Conservation (phyloP, 805 yeast genomes). For the Saccharomycopsis capsularis region DNA sequence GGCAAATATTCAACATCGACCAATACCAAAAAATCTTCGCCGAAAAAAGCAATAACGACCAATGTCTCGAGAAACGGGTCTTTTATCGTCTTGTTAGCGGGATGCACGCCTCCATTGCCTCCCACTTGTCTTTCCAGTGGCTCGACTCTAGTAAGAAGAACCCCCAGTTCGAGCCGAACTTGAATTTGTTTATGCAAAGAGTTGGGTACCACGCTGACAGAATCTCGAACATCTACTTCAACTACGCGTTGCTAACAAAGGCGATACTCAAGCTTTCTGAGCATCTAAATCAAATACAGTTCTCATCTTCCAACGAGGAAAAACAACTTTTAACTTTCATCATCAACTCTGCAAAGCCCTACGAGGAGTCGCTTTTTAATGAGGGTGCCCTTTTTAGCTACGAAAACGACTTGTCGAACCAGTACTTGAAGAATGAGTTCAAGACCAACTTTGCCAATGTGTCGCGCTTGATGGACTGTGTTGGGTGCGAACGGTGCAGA, state of each 20-base stretch:
- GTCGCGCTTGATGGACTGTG: slow-evolving; percentile 94
- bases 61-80: slow-evolving; percentile 79
- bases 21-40: slow-evolving; percentile 3
- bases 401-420: slow-evolving; percentile 35
- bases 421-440: slow-evolving; percentile 73
- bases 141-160: slow-evolving; percentile 52
- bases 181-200: slow-evolving; percentile 74
- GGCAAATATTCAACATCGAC: slow-evolving; percentile 23
- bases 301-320: slow-evolving; percentile 40
- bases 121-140: slow-evolving; percentile 83
- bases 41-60: slow-evolving; percentile 34
- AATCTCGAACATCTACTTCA: slow-evolving; percentile 81
- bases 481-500: slow-evolving; percentile 95
- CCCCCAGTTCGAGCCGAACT: slow-evolving; percentile 78
- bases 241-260: slow-evolving; percentile 80
- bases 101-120: slow-evolving; percentile 91
- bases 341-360: slow-evolving; percentile 29
- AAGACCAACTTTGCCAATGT: slow-evolving; percentile 81
- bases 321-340: slow-evolving; percentile 37
- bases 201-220: slow-evolving; percentile 91
- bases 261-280: slow-evolving; percentile 64
- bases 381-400: slow-evolving; percentile 42
- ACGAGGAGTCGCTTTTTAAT: slow-evolving; percentile 35
- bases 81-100: slow-evolving; percentile 87
- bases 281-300: slow-evolving; percentile 43